Base-by-base conservation (phyloP, 2,329 filamentous ascomycete species). In the Orbilia quercus region DNA sequence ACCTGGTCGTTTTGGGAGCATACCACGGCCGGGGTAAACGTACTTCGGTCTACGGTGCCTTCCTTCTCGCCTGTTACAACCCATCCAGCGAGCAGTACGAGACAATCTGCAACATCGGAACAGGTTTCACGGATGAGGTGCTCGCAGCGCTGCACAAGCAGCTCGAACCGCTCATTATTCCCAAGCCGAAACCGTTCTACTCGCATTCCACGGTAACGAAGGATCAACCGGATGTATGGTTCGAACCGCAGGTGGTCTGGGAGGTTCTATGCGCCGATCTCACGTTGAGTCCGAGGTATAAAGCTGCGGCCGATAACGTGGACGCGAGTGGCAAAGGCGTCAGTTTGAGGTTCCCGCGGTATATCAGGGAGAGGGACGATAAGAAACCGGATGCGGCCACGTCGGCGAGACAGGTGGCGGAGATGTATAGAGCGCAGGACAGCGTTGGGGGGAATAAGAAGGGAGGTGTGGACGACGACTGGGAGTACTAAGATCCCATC, bases 191-290 rank as follows among this genome's bases (percentile, higher is more conserved):
- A 79, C 95, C 95, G 0, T 99, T 96, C 81, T 99, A 98, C 82
- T 85, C 88, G 0, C 95, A 99, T 81, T 92, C 90, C 2, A 83
- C 85, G 0, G 91, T 91, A 55, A 88, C 88, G 54, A 94, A 96
- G 82, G 92, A 98, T 80, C 95, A 99, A 80, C 95, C 95, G 1
- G 95, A 99, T 80, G 92, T 99, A 38, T 99, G 95, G 95, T 95
- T 99, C 80, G 95, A 99, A 84, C 91, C 95, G 12, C 88, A 89
- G 44, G 89, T 90, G 78, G 95, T 99, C 1, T 99, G 95, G 95
- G 95, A 99, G 82, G 93, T 99, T 77, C 96, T 94, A 84, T 96
- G 94, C 11, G 95, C 95, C 0, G 95, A 99, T 83, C 81, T 99
- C 77, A 98, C 95, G 1, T 85, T 99, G 20, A 94, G 90, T 77